Evolutionary conservation across 768 basidiomycete genomes (phyloP).

Genomic region (Lepiota venenata): DNA sequence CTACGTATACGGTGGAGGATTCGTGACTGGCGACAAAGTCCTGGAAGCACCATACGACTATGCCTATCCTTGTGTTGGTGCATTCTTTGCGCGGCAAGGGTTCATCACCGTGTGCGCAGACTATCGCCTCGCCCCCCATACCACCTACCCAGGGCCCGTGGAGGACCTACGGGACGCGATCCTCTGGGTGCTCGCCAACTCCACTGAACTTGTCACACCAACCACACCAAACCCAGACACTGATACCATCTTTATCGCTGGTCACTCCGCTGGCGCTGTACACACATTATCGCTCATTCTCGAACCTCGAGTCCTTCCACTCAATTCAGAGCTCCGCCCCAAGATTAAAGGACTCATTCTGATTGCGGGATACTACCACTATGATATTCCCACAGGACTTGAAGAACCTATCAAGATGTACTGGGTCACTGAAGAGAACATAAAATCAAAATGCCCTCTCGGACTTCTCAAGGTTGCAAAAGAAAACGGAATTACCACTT

Average conservation of each 20-base stretch:
- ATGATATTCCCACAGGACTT: conserved; percentile 18
- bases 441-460: neutral
- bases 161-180: conserved; percentile 62
- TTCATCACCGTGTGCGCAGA: conserved; percentile 65
- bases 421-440: conserved; percentile 15
- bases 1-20: conserved; percentile 69
- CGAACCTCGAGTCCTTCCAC: conserved; percentile 31
- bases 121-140: conserved; percentile 60
- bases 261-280: conserved; percentile 61
- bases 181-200: conserved; percentile 44
- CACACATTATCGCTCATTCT: conserved; percentile 45
- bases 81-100: conserved; percentile 58
- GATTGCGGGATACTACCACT: conserved; percentile 41
- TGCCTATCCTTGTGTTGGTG: conserved; percentile 50
- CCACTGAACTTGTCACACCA: conserved; percentile 22
- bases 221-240: conserved; percentile 35
- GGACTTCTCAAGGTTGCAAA: conserved; percentile 27
- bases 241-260: conserved; percentile 44
- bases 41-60: conserved; percentile 43
- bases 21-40: conserved; percentile 45
- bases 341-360: conserved; percentile 46
- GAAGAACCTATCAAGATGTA: conserved; percentile 27
- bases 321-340: conserved; percentile 23
- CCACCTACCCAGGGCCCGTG: conserved; percentile 48
- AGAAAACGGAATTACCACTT: conserved; percentile 17